A percentile compares a stretch with the other conserved stretches of the same genome.
phyloP scores from a whole-genome alignment of 116 monocot species.

The Papilionanthe hybrid region DNA sequence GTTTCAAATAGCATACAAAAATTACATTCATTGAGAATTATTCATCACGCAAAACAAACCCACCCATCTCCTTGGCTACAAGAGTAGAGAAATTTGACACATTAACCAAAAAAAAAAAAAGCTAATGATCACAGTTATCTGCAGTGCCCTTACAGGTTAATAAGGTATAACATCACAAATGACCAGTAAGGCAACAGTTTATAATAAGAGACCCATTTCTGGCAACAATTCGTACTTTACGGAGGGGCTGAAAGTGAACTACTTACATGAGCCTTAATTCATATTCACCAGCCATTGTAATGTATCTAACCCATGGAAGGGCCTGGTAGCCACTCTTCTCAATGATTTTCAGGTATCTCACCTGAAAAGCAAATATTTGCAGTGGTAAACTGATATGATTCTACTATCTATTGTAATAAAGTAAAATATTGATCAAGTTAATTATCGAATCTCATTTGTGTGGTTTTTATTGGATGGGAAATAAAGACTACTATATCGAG shows the following conservation, averaged over 20 bases:
- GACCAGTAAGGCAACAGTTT: background rate
- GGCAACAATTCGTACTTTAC: background rate
- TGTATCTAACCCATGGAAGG: constrained; percentile 96
- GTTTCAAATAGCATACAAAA: background rate
- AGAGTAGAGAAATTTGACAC: no score
- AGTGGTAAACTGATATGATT: no score
- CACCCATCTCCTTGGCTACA: no score
- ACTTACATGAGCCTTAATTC: constrained; percentile 73
- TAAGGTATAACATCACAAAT: background rate
- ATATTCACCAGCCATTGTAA: constrained; percentile 97
- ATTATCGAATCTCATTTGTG: no score
- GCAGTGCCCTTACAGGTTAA: background rate
- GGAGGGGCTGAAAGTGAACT: background rate
- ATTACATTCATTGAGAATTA: background rate
- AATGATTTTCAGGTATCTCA: constrained; percentile 94
- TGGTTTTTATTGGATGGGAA: no score
- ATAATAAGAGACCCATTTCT: background rate
- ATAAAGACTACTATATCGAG: no score
- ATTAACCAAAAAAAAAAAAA: background rate
- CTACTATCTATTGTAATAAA: no score
- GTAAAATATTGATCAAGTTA: no score
- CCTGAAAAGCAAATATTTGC: constrained; percentile 30
- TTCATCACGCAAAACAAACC: no score
- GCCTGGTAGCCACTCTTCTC: constrained; percentile 99
- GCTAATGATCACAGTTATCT: background rate